Evolutionary conservation across 768 basidiomycete genomes (phyloP).

Genomic region (Termitomyces sp.): DNA sequence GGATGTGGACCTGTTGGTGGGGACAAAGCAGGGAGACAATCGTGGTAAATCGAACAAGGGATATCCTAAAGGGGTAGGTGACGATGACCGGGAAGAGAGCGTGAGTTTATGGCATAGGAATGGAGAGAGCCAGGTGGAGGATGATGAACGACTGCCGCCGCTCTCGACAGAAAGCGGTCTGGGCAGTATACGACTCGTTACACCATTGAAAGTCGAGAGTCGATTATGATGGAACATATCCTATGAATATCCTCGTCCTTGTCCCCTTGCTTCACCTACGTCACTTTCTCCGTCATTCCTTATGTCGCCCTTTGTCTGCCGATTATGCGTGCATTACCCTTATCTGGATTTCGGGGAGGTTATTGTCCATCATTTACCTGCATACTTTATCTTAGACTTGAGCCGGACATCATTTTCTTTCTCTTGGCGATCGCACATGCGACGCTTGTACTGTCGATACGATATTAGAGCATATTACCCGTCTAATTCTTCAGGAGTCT

Average conservation of each 20-base stretch:
- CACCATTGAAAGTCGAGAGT: conserved; percentile 5
- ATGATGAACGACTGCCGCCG: conserved; percentile 8
- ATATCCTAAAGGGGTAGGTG: conserved; percentile 42
- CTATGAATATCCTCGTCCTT: too few species aligned
- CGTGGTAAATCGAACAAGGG: conserved; percentile 33
- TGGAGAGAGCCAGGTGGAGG: conserved; percentile 19
- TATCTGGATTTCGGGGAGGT: conserved; percentile 3
- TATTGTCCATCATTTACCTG: not conserved
- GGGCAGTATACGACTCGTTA: conserved; percentile 13
- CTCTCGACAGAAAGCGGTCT: conserved; percentile 2
- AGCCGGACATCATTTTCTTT: conserved; percentile 7
- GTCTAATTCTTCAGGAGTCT: not conserved
- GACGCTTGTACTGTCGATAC: conserved; percentile 6
- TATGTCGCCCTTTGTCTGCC: not conserved
- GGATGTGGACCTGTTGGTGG: conserved; percentile 26
- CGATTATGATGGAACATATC: conserved; percentile 9
- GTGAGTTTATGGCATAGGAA: conserved; percentile 41
- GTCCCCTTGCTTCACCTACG: not conserved
- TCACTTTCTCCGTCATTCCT: not conserved
- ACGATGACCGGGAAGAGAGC: conserved; percentile 60
- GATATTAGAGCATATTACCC: conserved; percentile 1
- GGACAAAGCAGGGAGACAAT: conserved; percentile 17
- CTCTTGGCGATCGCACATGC: not conserved
- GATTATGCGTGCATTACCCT: not conserved
- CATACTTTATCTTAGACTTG: conserved; percentile 4